These are phyloP conservation scores for Guadua angustifolia DNA, from an alignment of 176 grass and related monocot genomes.

Conservation along the genomic window DNA sequence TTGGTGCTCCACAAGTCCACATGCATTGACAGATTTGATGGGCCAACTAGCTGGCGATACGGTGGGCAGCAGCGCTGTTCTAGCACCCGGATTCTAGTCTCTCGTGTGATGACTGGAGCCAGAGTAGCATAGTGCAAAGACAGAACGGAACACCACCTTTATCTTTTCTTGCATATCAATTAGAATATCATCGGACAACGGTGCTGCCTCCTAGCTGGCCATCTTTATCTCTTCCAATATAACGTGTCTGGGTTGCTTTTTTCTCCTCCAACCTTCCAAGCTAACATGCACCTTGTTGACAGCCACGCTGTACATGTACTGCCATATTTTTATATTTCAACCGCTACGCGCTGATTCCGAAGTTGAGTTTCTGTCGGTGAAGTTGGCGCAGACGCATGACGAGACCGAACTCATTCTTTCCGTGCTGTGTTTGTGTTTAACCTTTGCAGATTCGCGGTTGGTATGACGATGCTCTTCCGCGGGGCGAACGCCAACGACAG, in stretches of 20 bases:
- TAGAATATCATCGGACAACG: not conserved
- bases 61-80: conserved; percentile 13
- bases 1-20: not conserved
- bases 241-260: conserved; percentile 16
- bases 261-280: not conserved
- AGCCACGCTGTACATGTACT: not conserved
- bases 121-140: conserved; percentile 10
- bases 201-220: conserved; percentile 10
- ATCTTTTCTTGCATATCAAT: not conserved
- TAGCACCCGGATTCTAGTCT: not conserved
- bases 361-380: conserved; percentile 42
- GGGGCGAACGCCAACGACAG: conserved; percentile 82
- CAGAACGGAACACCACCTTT: not conserved
- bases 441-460: conserved; percentile 69
- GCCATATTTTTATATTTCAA: not conserved
- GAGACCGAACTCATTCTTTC: conserved; percentile 39
- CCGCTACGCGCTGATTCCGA: not conserved
- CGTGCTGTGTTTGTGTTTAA: not conserved
- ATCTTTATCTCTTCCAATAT: not conserved
- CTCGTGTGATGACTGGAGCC: not conserved
- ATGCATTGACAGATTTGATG: conserved; percentile 13
- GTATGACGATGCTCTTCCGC: conserved; percentile 73
- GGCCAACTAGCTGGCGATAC: not conserved
- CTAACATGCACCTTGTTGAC: conserved; percentile 34
- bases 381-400: not conserved